Conservation (phyloP, 148 eudicot species). For the Camellia lanceoleosa region DNA sequence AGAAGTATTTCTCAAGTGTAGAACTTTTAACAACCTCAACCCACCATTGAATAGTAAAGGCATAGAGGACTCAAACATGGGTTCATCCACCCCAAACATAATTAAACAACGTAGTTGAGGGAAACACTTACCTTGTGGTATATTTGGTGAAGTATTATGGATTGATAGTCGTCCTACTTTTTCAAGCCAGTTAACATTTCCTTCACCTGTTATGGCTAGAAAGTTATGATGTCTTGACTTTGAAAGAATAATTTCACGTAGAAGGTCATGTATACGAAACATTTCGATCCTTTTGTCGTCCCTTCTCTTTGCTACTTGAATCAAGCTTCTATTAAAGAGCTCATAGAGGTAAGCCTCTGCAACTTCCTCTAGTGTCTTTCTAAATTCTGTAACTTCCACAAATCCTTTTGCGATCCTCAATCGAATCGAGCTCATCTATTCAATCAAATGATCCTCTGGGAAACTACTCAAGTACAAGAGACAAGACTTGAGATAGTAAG, state of each 20-base stretch:
- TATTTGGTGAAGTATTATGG: neutral
- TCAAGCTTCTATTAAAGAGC: neutral
- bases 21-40: constrained; percentile 7
- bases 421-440: neutral
- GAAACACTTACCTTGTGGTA: neutral
- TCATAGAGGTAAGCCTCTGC: neutral
- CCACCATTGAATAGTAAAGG: neutral
- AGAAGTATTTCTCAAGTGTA: neutral
- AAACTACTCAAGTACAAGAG: constrained; percentile 19
- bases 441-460: constrained; percentile 18
- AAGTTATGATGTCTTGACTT: too few species aligned
- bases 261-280: too few species aligned
- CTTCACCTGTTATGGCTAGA: neutral
- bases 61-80: neutral
- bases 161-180: neutral
- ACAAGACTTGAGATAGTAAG: constrained; percentile 20
- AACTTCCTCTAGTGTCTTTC: neutral
- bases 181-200: neutral
- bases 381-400: neutral
- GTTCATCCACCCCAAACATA: neutral
- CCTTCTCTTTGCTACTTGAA: neutral
- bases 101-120: neutral
- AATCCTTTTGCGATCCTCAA: constrained; percentile 20
- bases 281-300: too few species aligned
- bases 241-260: too few species aligned